Conservation (phyloP, 2,329 filamentous ascomycete species). For the Hirsutella thompsonii region DNA sequence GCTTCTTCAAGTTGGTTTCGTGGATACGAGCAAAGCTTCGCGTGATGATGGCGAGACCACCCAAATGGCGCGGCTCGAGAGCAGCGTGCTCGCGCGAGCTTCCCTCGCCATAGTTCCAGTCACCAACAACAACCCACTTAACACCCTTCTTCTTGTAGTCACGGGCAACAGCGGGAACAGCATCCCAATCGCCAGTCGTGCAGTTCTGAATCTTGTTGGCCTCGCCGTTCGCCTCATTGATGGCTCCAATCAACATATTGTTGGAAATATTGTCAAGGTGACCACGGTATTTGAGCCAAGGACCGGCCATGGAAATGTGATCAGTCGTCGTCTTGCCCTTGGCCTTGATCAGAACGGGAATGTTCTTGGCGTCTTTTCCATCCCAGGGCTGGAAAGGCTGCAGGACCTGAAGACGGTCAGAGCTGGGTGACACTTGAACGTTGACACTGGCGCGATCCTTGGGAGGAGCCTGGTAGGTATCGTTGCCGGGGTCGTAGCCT, state of each 20-base stretch:
- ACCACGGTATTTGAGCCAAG: conserved; percentile 98
- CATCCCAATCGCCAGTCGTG: conserved; percentile 51
- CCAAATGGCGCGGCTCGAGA: conserved; percentile 80
- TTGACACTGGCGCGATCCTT: conserved; percentile 58
- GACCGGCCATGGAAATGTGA: conserved; percentile 92
- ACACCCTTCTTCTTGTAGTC: conserved; percentile 65
- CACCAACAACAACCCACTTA: conserved; percentile 91
- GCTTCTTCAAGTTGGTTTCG: conserved; percentile 94
- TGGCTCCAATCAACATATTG: conserved; percentile 92
- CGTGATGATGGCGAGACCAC: conserved; percentile 70
- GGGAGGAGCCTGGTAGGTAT: conserved; percentile 55
- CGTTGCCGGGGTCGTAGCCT: conserved; percentile 70
- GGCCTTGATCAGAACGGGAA: conserved; percentile 89
- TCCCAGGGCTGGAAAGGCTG: conserved; percentile 87
- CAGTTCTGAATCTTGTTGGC: conserved; percentile 84
- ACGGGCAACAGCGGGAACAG: conserved; percentile 78
- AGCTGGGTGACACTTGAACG: conserved; percentile 64
- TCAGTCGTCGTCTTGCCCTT: conserved; percentile 97
- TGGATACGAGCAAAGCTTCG: conserved; percentile 89
- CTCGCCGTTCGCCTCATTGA: conserved; percentile 84
- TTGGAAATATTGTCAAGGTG: conserved; percentile 95
- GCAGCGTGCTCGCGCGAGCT: conserved; percentile 83
- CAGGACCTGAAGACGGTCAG: conserved; percentile 76
- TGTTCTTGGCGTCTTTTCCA: conserved; percentile 54
- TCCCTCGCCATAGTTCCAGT: conserved; percentile 94